phyloP scores from a whole-genome alignment of 768 basidiomycete genomes.

The Kwoniella sp. region DNA sequence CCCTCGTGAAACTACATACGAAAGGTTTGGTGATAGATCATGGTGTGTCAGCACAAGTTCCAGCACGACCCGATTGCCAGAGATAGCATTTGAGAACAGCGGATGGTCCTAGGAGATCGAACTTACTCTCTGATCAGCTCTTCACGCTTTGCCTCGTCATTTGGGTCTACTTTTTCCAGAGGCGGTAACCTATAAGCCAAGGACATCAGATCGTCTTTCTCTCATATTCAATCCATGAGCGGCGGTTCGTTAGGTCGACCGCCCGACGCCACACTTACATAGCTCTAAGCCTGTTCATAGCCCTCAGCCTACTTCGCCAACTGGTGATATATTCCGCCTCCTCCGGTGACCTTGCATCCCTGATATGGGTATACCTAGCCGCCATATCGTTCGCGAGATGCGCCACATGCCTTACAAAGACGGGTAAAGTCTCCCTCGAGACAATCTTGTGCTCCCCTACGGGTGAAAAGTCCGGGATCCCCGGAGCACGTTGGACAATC shows the following conservation, averaged over 20 bases:
- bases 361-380: conserved; percentile 73
- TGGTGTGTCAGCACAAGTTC: too few relatives aligned
- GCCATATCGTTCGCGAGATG: conserved; percentile 88
- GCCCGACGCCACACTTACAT: conserved; percentile 41
- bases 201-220: too few relatives aligned
- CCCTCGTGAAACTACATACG: conserved; percentile 28
- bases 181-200: conserved; percentile 9
- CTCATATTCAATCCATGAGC: neutral
- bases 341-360: conserved; percentile 60
- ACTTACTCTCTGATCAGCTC: conserved; percentile 48
- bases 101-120: neutral
- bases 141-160: conserved; percentile 26
- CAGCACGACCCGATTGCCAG: too few relatives aligned
- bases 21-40: too few relatives aligned
- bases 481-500: conserved; percentile 78
- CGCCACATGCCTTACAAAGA: conserved; percentile 85
- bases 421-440: conserved; percentile 79
- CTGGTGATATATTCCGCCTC: conserved; percentile 81
- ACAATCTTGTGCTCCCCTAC: conserved; percentile 93
- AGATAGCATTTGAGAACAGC: too few relatives aligned
- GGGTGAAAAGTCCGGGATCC: conserved; percentile 93
- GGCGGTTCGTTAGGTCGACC: neutral
- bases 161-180: conserved; percentile 21
- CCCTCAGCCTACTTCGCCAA: conserved; percentile 78
- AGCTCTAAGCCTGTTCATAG: conserved; percentile 66